Evolutionary conservation across 768 basidiomycete species (phyloP), one percentile per base, ranked within the genome.

Genomic region (Rhodocollybia butyracea): DNA sequence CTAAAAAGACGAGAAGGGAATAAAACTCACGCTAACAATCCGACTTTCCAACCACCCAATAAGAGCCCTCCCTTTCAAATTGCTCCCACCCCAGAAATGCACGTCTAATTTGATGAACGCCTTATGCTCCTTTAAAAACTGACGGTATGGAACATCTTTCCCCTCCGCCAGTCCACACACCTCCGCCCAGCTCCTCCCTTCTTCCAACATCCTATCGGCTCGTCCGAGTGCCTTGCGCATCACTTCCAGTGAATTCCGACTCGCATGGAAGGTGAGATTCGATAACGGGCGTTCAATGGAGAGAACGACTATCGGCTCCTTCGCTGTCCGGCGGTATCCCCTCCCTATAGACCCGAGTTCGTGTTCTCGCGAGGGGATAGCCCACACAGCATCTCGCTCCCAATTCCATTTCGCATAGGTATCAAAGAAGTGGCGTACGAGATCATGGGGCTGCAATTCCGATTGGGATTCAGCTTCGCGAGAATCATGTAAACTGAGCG

Each of bases 1-100:
- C n/a, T 10, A 46, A 47, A 29, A 26, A n/a, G 4, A 47, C 5
- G 15, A 12, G 27, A 38, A 17, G 46, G 11, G 1, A 26, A 43
- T 5, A 45, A 19, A 29, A 43, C 60, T 51, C 46, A 64, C 63
- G 41, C 56, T 55, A 21, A 61, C 60, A 13, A 64, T 42, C 29
- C 62, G 56, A 26, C 61, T 63, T 46, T 64, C 63, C 17, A 64
- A 46, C 43, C 51, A 64, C 29, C 63, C 60, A 34, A 64, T 51
- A 3, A 63, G 40, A 29, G 54, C 61, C 15, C 62, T 48, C 22
- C 60, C 61, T 19, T 50, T 47, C 58, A 60, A 51, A 46, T 51
- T 55, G 52, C 57, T 59, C 39, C 56, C 31, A 24, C 62, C 60
- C 63, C 63, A 64, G 43, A 51, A 57, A 19, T 51, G 24, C 5